Base-by-base conservation (phyloP, 73 alveolate genomes). In the Blepharisma stoltei region DNA sequence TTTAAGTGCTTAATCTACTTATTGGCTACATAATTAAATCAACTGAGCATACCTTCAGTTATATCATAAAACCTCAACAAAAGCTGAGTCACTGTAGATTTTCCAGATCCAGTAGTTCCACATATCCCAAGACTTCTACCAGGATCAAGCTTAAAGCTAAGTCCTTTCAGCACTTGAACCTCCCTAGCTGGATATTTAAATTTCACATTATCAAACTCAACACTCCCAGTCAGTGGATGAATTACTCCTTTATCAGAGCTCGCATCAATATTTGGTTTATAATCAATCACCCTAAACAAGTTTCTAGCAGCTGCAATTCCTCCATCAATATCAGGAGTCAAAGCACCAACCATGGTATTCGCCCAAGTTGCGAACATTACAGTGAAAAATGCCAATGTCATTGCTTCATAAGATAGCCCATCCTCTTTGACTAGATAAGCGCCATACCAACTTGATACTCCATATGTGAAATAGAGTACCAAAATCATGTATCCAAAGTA, bases 41-140 rank as follows among this genome's bases (percentile, higher is more conserved):
- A 83, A 68, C 6, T 91, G 82, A 41, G 54, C 79, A n/a, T n/a
- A 0, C 99, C 99, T 7, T 70, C 77, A 8, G 80, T 70, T n/a
- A 92, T 89, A 65, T 94, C 97, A 83, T 94, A 94, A 77, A 94
- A 92, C 71, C 96, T 81, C 78, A 82, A 69, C n/a, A 94, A 54
- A 21, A 94, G 76, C 67, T 88, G 79, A 11, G 88, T 88, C 21
- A 95, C 53, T 4, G 99, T 93, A 41, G 94, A 84, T 78, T 95
- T 95, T 41, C 99, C 99, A 71, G 95, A 83, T 25, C 99, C 99
- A 37, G 95, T 86, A 7, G 94, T 77, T 7, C 98, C 96, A 14
- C 90, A 95, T 55, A 94, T 83, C 25, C 97, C 98, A 6, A 91
- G 82, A 37, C 85, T 91, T 73, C 88, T 85, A 0, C 95, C 95